Percentiles rank a stretch among this genome's conserved stretches.
Evolutionary conservation across 2,329 filamentous ascomycete genomes (phyloP).

Genomic region (Colletotrichum kahawae): DNA sequence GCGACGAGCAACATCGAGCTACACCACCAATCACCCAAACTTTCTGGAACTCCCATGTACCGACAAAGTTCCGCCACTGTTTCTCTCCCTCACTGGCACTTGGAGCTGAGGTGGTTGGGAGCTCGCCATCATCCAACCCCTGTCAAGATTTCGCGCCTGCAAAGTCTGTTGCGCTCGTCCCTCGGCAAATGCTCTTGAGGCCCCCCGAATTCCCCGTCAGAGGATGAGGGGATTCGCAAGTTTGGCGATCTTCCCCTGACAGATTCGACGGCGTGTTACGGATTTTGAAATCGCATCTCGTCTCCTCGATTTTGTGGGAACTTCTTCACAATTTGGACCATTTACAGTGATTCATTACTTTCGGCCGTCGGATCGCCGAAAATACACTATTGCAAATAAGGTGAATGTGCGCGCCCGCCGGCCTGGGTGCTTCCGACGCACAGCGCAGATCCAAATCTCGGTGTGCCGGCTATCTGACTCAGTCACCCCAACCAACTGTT

Average conservation of each 20-base stretch:
- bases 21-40: neutral
- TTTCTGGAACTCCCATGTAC: neutral
- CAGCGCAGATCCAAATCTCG: slow-evolving; percentile 3
- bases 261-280: neutral
- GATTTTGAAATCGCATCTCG: neutral
- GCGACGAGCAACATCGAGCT: neutral
- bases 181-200: neutral
- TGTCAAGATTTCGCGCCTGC: neutral
- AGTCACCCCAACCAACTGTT: neutral
- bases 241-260: neutral
- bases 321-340: neutral
- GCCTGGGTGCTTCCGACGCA: neutral
- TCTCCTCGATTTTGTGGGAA: neutral
- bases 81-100: neutral
- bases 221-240: neutral
- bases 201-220: neutral
- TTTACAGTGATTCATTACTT: neutral
- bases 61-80: neutral
- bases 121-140: neutral
- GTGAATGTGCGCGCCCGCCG: neutral
- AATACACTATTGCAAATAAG: neutral
- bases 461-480: slow-evolving; percentile 1
- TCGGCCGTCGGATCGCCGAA: neutral
- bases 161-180: neutral
- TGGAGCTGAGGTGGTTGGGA: neutral